Evolutionary conservation across 352 stramenopile species (phyloP), one percentile per base, ranked within the genome.

Genomic region (Pythium aristosporum): DNA sequence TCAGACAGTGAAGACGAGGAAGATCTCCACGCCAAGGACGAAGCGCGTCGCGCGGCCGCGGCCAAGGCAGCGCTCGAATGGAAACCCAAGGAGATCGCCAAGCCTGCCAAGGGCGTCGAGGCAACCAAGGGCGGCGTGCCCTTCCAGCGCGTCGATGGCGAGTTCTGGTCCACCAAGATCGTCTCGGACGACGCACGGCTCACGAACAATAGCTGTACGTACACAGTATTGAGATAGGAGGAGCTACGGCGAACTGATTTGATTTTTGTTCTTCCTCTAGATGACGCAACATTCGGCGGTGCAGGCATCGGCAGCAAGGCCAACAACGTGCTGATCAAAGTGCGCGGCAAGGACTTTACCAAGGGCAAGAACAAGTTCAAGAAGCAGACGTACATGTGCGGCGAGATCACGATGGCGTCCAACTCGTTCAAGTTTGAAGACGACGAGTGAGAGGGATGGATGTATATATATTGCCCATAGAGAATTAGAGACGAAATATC

Each of bases 361-460:
- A 96, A 99, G 63, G 98, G 99, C 69, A 99, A 99, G 83, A 99
- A 98, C 65, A 99, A 99, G 80, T 96, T 98, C 77, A 99, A 99
- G 87, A 87, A 97, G 57, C 93, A 94, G 48, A 97, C 80, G 59
- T 99, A 99, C 82, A 91, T 96, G 75, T 97, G 95, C 50, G 96
- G 96, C 43, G 71, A 81, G 46, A 99, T 99, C 67, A 90, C 86
- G 52, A 92, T 98, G 82, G 88, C 71, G 6, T 97, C 89, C 59
- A 97, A 98, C 73, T 97, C 88, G 71, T 96, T 91, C 80, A 98
- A 98, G 82, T 98, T 97, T 65, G 85, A 96, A 5, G 63, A 80
- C 41, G 68, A 65, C 44, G 56, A 64, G 25, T 65, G 61, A 37
- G 12, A 46, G 56, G n/a, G 21, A 36, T 57, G 56, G 47, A 37